A percentile compares a stretch with the other conserved stretches of the same genome.
Conservation (phyloP, 148 eudicot species). For the Rhododendron griersonianum region DNA sequence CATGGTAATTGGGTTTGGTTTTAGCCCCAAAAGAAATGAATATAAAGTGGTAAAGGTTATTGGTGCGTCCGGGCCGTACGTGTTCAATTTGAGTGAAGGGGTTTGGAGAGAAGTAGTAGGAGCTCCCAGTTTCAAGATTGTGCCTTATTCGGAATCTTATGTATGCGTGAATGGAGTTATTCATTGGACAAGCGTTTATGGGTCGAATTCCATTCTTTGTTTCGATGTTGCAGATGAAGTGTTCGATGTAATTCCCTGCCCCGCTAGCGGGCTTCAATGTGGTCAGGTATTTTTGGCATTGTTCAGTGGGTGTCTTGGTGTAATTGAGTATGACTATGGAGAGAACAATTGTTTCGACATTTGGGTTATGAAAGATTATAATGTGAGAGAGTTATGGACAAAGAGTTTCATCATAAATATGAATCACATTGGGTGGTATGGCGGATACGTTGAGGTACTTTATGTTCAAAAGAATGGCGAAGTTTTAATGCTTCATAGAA, state of each 20-base stretch:
- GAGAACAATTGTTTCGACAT: background rate
- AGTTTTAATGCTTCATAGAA: background rate
- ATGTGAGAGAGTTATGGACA: background rate
- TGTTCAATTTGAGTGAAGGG: background rate
- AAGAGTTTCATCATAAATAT: background rate
- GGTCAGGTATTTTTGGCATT: background rate
- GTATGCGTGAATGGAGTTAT: background rate
- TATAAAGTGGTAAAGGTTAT: background rate
- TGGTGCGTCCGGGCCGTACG: background rate
- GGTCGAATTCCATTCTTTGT: background rate
- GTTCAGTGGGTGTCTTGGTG: background rate
- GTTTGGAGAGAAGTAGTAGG: background rate
- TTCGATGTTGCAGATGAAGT: background rate
- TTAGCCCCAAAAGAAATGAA: background rate
- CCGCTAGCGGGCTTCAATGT: background rate
- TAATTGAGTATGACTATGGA: background rate
- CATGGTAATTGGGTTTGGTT: background rate
- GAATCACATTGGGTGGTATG: background rate
- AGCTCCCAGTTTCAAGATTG: background rate
- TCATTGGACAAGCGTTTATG: background rate
- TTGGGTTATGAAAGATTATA: constrained; percentile 1
- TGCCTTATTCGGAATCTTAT: no score
- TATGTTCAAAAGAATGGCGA: background rate
- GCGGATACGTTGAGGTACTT: no score
- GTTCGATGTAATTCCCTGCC: background rate